These are phyloP conservation scores for Diaporthe amygdali DNA, from an alignment of 2,329 filamentous ascomycete species.

Conservation along the genomic window DNA sequence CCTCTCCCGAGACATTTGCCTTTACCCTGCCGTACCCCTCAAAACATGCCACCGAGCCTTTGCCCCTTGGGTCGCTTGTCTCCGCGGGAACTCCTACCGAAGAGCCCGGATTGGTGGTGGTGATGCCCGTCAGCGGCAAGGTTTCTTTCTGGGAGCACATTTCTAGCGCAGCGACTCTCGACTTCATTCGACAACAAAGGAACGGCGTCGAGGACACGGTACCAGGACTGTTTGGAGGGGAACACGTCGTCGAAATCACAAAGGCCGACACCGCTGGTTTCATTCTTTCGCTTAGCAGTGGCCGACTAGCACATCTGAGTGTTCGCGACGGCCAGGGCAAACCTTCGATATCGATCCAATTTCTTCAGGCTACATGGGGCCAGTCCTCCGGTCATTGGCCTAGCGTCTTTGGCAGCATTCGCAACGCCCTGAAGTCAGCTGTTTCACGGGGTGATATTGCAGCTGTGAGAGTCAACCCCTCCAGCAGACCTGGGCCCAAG, in stretches of 20 bases:
- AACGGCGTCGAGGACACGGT: conserved; percentile 79
- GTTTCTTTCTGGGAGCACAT: conserved; percentile 97
- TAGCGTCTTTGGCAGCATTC: conserved; percentile 82
- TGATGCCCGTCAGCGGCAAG: conserved; percentile 83
- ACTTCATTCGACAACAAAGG: conserved; percentile 81
- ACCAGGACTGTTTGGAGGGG: conserved; percentile 76
- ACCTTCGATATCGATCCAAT: conserved; percentile 78
- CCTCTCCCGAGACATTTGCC: conserved; percentile 77
- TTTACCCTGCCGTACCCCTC: conserved; percentile 80
- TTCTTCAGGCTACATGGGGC: conserved; percentile 68
- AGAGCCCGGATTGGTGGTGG: conserved; percentile 84
- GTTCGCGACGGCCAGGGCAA: conserved; percentile 87
- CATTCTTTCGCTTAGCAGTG: conserved; percentile 82
- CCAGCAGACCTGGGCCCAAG: conserved; percentile 78
- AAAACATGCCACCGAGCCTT: conserved; percentile 68
- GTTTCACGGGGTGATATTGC: conserved; percentile 78
- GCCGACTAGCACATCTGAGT: conserved; percentile 84
- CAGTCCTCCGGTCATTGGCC: conserved; percentile 48
- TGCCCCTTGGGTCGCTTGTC: conserved; percentile 85
- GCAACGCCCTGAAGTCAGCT: conserved; percentile 73
- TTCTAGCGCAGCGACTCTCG: conserved; percentile 83
- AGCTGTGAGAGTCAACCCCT: conserved; percentile 77
- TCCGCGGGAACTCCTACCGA: conserved; percentile 77
- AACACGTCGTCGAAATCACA: conserved; percentile 77
- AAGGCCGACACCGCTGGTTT: conserved; percentile 88